phyloP scores from a whole-genome alignment of 371 early-diverging fungal species.

The Fennellomyces sp. region DNA sequence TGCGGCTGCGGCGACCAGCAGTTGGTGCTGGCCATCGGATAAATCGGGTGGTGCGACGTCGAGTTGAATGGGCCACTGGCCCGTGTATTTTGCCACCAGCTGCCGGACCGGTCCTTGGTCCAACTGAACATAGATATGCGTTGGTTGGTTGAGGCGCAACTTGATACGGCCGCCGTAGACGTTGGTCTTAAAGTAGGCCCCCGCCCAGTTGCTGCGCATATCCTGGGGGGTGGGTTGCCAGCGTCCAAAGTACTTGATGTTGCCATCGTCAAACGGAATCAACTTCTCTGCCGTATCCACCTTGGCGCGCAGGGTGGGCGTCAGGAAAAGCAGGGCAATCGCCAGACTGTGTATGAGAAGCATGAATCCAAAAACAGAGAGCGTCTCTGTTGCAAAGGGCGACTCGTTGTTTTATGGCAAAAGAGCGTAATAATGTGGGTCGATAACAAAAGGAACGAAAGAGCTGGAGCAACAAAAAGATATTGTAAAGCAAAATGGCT shows the following conservation, averaged over 20 bases:
- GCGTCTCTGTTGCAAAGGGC: slow-evolving; percentile 1
- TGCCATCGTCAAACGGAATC: slow-evolving; percentile 26
- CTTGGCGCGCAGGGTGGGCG: neutral
- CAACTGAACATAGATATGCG: slow-evolving; percentile 26
- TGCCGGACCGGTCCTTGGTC: slow-evolving; percentile 20
- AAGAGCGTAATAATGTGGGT: neutral
- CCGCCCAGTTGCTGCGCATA: slow-evolving; percentile 46
- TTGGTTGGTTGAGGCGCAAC: slow-evolving; percentile 25
- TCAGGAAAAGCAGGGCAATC: neutral
- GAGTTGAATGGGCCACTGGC: slow-evolving; percentile 7
- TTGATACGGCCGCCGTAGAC: slow-evolving; percentile 17
- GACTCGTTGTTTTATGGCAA: neutral
- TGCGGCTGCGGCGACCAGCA: slow-evolving; percentile 13
- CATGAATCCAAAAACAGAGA: slow-evolving; percentile 1
- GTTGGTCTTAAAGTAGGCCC: slow-evolving; percentile 40
- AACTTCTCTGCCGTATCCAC: slow-evolving; percentile 3
- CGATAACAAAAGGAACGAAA: neutral
- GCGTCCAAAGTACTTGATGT: slow-evolving; percentile 46
- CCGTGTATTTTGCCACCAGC: slow-evolving; percentile 10
- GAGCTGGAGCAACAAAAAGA: neutral
- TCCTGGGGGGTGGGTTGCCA: slow-evolving; percentile 31
- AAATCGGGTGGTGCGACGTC: slow-evolving; percentile 11
- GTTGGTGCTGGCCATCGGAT: slow-evolving; percentile 13
- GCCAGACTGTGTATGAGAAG: neutral
- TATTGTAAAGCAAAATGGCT: too few species aligned